phyloP scores from a whole-genome alignment of 2,329 filamentous ascomycete species.

The Thelonectria olida region DNA sequence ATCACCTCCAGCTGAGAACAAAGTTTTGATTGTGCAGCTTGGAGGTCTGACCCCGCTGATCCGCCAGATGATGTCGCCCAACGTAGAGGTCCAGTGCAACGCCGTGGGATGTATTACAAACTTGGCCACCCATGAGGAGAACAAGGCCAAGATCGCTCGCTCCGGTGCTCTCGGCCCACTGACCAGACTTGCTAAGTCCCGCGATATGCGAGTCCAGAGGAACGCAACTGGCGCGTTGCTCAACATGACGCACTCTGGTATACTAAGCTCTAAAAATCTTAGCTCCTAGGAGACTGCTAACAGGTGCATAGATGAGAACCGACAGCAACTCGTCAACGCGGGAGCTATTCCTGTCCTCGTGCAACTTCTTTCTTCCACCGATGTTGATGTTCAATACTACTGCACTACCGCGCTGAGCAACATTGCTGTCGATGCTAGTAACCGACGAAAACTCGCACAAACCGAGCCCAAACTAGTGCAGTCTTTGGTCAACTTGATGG shows the following conservation, averaged over 20 bases:
- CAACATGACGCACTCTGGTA: conserved; percentile 99
- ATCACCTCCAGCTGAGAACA: conserved; percentile 83
- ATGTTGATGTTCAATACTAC: conserved; percentile 99
- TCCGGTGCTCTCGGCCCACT: conserved; percentile 92
- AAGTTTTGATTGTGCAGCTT: conserved; percentile 92
- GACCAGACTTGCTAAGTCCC: conserved; percentile 92
- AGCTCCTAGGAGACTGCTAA: conserved; percentile 29
- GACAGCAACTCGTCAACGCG: conserved; percentile 95
- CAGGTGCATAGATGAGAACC: conserved; percentile 80
- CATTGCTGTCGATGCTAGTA: conserved; percentile 92
- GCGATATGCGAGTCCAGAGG: conserved; percentile 97
- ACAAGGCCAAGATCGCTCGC: conserved; percentile 97
- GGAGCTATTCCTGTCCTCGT: conserved; percentile 98
- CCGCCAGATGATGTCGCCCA: conserved; percentile 96
- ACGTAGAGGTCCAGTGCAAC: conserved; percentile 99
- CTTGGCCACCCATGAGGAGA: conserved; percentile 96
- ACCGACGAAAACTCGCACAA: conserved; percentile 89
- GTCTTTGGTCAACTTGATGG: conserved; percentile 95
- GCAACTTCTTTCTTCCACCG: conserved; percentile 88
- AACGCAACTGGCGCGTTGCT: conserved; percentile 96
- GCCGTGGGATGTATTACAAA: conserved; percentile 99
- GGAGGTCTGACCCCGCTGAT: conserved; percentile 92
- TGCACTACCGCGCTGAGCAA: conserved; percentile 98
- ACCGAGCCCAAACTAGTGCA: conserved; percentile 92
- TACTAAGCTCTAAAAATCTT: conserved; percentile 32